Conservation (phyloP, 768 basidiomycete species). For the Fibroporia radiculosa region DNA sequence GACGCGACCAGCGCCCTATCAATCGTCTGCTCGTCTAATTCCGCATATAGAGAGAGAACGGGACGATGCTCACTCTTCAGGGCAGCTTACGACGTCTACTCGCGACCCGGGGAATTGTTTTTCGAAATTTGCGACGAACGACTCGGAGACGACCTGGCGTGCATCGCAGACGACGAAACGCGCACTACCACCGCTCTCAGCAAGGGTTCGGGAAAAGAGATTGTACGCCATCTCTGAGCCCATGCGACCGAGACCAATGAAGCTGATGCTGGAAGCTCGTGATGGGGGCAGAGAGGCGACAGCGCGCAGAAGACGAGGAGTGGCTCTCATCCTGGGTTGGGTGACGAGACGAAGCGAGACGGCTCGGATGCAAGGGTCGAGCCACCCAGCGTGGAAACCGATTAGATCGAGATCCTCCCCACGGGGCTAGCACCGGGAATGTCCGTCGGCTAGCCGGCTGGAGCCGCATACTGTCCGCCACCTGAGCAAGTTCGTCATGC, state of each 20-base stretch:
- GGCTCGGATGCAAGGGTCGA: too few relatives aligned
- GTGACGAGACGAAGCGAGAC: neutral
- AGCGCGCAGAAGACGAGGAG: conserved; percentile 29
- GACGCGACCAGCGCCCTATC: conserved; percentile 57
- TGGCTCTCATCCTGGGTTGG: conserved; percentile 40
- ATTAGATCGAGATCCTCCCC: too few relatives aligned
- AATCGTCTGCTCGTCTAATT: neutral
- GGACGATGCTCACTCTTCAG: conserved; percentile 56
- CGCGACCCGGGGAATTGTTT: conserved; percentile 51
- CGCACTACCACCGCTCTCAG: conserved; percentile 37
- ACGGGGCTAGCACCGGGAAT: too few relatives aligned
- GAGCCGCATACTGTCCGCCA: too few relatives aligned
- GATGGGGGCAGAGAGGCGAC: conserved; percentile 4
- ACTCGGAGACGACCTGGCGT: conserved; percentile 44
- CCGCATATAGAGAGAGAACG: conserved; percentile 1
- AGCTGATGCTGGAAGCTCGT: conserved; percentile 47
- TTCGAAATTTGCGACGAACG: conserved; percentile 51
- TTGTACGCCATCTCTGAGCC: conserved; percentile 83
- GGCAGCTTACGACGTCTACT: conserved; percentile 51
- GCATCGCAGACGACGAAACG: conserved; percentile 79
- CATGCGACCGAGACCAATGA: conserved; percentile 87
- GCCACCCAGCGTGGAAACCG: too few relatives aligned
- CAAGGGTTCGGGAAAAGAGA: conserved; percentile 67
- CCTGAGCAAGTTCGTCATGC: too few relatives aligned
- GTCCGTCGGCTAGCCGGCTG: too few relatives aligned